Conservation (phyloP, 352 stramenopile species). For the Globisporangium rhizosaccharum region DNA sequence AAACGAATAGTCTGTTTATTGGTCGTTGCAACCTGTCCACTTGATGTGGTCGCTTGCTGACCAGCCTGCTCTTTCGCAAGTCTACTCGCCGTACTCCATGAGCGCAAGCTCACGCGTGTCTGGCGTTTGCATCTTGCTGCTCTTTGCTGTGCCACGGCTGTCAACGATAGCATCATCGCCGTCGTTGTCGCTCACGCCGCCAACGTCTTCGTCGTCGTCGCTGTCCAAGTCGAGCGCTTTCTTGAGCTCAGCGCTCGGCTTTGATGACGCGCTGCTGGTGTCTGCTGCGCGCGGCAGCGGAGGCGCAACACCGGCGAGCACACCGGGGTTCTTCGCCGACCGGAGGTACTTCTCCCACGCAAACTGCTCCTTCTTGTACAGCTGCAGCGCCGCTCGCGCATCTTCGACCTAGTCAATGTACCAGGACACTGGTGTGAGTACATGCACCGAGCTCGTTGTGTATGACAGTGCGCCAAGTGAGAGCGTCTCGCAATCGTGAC, state of each 20-base stretch:
- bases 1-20: too few relatives aligned
- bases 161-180: conserved; percentile 13
- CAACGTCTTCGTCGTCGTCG: conserved; percentile 29
- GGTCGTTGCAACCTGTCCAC: too few relatives aligned
- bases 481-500: not conserved
- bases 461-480: not conserved
- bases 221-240: conserved; percentile 21
- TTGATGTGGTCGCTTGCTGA: too few relatives aligned
- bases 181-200: conserved; percentile 15
- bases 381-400: conserved; percentile 60
- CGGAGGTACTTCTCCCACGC: conserved; percentile 83
- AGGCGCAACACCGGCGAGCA: conserved; percentile 48
- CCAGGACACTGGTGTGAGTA: not conserved
- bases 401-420: conserved; percentile 52
- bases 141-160: conserved; percentile 10
- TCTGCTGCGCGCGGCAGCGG: conserved; percentile 28
- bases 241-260: conserved; percentile 17
- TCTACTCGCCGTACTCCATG: conserved; percentile 71
- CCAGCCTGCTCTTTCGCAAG: not conserved
- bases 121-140: conserved; percentile 25
- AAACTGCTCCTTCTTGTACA: conserved; percentile 85
- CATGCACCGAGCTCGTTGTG: not conserved
- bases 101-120: conserved; percentile 66
- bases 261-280: conserved; percentile 5
- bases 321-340: conserved; percentile 45